Evolutionary conservation across 169 alveolate species (phyloP).

Genomic region (Plasmodium reichenowi): DNA sequence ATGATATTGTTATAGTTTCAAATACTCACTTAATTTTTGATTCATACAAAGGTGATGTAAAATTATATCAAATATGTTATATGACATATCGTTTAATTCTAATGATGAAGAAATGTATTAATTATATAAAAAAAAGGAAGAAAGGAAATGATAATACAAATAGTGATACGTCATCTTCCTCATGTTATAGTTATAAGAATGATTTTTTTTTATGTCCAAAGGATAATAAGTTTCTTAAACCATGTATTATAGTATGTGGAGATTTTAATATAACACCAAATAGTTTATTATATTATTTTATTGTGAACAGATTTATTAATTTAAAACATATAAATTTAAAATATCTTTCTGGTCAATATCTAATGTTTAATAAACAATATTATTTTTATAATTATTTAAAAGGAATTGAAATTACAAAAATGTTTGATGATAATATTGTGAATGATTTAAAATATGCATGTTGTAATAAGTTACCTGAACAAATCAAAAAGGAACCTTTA

Average conservation of each 20-base stretch:
- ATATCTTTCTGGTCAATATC: constrained; percentile 83
- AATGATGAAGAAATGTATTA: constrained; percentile 70
- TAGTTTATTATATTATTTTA: constrained; percentile 81
- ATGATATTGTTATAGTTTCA: constrained; percentile 76
- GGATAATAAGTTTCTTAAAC: constrained; percentile 28
- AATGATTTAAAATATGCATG: constrained; percentile 32
- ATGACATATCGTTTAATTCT: constrained; percentile 78
- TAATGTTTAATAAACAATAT: constrained; percentile 82
- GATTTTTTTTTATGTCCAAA: too few species aligned
- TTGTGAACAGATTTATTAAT: constrained; percentile 81
- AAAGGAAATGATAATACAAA: neutral
- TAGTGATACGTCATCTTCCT: neutral
- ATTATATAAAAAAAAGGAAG: constrained; percentile 12
- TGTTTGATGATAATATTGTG: constrained; percentile 53
- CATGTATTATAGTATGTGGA: constrained; percentile 83
- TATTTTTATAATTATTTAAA: constrained; percentile 30
- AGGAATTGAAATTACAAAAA: constrained; percentile 51
- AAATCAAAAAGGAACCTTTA: constrained; percentile 45
- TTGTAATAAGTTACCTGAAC: constrained; percentile 23
- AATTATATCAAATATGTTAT: constrained; percentile 81
- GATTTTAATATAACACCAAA: constrained; percentile 87
- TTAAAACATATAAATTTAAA: constrained; percentile 79
- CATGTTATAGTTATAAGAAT: too few species aligned
- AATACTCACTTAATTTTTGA: constrained; percentile 86
- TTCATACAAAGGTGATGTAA: constrained; percentile 84